phyloP scores from a whole-genome alignment of 305 asterid genomes.

The Rubia peregrina region DNA sequence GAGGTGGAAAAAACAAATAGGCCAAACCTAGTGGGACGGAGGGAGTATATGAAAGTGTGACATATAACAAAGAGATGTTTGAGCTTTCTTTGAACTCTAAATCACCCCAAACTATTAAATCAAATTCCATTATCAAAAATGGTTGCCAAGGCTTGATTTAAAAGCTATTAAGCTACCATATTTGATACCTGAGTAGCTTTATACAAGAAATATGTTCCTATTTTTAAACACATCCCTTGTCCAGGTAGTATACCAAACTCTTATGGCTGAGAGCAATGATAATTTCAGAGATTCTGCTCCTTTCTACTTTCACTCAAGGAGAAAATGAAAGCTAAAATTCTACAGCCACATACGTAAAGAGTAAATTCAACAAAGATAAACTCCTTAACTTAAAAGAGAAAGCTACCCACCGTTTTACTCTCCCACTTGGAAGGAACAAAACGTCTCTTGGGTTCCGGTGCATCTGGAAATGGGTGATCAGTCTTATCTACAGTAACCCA shows the following conservation, averaged over 20 bases:
- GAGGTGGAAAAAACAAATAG: too few relatives aligned
- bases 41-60: neutral
- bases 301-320: neutral
- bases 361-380: neutral
- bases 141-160: neutral
- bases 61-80: neutral
- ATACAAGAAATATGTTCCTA: neutral
- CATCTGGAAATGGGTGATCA: constrained; percentile 80
- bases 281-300: constrained; percentile 1
- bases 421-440: constrained; percentile 94
- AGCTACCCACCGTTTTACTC: constrained; percentile 53
- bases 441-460: constrained; percentile 98
- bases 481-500: constrained; percentile 76
- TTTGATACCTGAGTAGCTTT: neutral
- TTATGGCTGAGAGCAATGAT: neutral
- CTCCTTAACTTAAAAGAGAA: neutral
- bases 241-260: neutral
- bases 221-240: neutral
- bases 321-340: neutral
- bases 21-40: too few relatives aligned
- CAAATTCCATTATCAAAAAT: neutral
- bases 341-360: neutral
- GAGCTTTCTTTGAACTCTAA: neutral
- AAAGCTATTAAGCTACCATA: neutral
- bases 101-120: neutral